A percentile compares a stretch with the other conserved stretches of the same genome.
These are phyloP conservation scores for Pseudozyma thailandica DNA, from an alignment of 1,284 basidiomycete genomes.

Conservation along the genomic window DNA sequence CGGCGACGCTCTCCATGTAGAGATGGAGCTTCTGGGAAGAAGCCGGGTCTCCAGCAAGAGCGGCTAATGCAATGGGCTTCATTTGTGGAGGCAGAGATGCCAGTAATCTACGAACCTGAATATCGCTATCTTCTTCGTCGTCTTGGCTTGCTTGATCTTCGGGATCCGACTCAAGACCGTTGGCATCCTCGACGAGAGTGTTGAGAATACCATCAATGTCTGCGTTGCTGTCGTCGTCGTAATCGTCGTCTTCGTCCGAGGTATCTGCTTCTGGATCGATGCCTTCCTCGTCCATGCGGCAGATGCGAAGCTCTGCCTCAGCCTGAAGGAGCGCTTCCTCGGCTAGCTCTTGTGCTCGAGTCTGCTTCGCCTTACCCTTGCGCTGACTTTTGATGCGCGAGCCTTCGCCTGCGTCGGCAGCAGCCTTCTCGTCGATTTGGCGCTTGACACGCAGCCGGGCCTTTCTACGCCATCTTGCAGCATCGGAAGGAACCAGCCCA, in stretches of 20 bases:
- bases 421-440: conserved; percentile 53
- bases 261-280: conserved; percentile 43
- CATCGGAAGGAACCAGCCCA: conserved; percentile 60
- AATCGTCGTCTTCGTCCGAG: conserved; percentile 40
- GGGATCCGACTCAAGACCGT: conserved; percentile 4
- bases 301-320: conserved; percentile 43
- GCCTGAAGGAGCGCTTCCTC: conserved; percentile 46
- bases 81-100: conserved; percentile 13
- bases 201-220: conserved; percentile 17
- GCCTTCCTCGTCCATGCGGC: conserved; percentile 46
- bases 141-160: conserved; percentile 9
- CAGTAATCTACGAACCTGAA: conserved; percentile 13
- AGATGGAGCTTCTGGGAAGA: conserved; percentile 8
- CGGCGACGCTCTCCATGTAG: conserved; percentile 24
- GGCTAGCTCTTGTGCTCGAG: conserved; percentile 46
- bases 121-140: conserved; percentile 12
- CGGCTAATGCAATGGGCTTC: conserved; percentile 20
- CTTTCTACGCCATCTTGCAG: conserved; percentile 59
- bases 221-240: conserved; percentile 30
- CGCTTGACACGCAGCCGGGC: conserved; percentile 45
- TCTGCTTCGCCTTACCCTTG: conserved; percentile 61
- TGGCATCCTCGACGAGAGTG: conserved; percentile 7
- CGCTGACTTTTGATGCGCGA: conserved; percentile 30
- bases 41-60: conserved; percentile 20
- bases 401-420: conserved; percentile 49